Evolutionary conservation across 129 eudicot species (phyloP).

Genomic region (Calendula officinalis): DNA sequence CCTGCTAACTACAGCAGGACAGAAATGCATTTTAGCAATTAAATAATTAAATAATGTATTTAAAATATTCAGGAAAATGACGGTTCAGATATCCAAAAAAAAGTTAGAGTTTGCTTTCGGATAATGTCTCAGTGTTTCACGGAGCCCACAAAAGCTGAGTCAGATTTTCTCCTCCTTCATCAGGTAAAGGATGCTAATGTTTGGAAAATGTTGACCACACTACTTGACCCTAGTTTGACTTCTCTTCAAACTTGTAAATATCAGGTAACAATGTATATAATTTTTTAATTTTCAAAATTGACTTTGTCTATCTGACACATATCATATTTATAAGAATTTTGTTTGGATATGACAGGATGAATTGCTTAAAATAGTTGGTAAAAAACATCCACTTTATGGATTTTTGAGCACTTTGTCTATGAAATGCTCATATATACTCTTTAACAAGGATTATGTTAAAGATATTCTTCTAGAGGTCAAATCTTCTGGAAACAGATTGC

Average conservation of each 20-base stretch:
- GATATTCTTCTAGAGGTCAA: conserved; percentile 75
- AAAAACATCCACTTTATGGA: conserved; percentile 74
- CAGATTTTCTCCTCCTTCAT: conserved; percentile 72
- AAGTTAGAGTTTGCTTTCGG: conserved; percentile 53
- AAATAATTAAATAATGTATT: background rate
- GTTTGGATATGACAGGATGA: conserved; percentile 54
- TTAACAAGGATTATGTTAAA: conserved; percentile 87
- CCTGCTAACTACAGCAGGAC: conserved; percentile 13
- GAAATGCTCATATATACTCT: conserved; percentile 87
- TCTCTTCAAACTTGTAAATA: conserved; percentile 48
- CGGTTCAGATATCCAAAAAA: conserved; percentile 65
- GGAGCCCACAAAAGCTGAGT: conserved; percentile 80
- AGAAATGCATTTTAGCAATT: background rate
- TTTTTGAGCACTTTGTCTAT: conserved; percentile 66
- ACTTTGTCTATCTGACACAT: background rate
- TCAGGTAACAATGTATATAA: conserved; percentile 46
- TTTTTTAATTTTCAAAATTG: background rate
- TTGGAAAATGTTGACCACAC: conserved; percentile 61
- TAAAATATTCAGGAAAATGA: conserved; percentile 56
- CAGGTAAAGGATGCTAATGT: conserved; percentile 83
- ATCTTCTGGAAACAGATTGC: conserved; percentile 46
- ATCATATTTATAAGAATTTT: conserved; percentile 3
- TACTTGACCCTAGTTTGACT: conserved; percentile 71
- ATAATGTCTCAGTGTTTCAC: conserved; percentile 78
- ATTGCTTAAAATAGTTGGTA: conserved; percentile 71